phyloP scores from a whole-genome alignment of 1,284 basidiomycete species.

The Fomitopsis pinicola region DNA sequence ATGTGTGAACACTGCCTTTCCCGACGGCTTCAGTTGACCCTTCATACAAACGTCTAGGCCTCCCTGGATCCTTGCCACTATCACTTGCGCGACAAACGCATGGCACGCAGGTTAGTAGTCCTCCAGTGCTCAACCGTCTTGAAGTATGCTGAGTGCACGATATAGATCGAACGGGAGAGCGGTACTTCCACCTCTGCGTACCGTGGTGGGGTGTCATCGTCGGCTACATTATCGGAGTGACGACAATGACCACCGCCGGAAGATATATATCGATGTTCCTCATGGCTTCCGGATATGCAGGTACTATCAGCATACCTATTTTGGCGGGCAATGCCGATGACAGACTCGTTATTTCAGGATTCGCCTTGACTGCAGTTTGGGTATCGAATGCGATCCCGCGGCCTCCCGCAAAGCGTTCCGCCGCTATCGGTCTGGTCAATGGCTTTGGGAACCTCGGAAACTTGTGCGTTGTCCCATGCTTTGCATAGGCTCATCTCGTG shows the following conservation, averaged over 20 bases:
- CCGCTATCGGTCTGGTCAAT: constrained; percentile 40
- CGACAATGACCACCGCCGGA: constrained; percentile 48
- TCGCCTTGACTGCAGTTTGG: constrained; percentile 59
- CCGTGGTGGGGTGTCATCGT: constrained; percentile 61
- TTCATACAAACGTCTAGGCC: constrained; percentile 36
- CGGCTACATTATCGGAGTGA: constrained; percentile 59
- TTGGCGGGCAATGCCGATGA: not conserved
- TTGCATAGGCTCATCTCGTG: not conserved
- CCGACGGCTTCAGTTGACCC: not conserved
- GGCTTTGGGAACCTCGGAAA: constrained; percentile 38
- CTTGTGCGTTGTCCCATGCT: constrained; percentile 24
- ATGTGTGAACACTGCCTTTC: constrained; percentile 24
- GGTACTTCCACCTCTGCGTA: constrained; percentile 61
- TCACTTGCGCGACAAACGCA: constrained; percentile 54
- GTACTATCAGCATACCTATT: constrained; percentile 26
- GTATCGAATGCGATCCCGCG: constrained; percentile 58
- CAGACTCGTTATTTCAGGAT: constrained; percentile 33
- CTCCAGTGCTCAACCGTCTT: not conserved
- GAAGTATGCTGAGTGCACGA: not conserved
- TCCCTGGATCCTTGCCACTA: constrained; percentile 58
- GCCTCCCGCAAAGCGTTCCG: constrained; percentile 56
- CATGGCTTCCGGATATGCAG: constrained; percentile 54
- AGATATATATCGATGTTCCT: constrained; percentile 66
- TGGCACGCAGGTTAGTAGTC: constrained; percentile 54
- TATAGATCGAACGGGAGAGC: constrained; percentile 57